phyloP scores from a whole-genome alignment of 2,329 filamentous ascomycete genomes.

The Colletotrichum lupini region DNA sequence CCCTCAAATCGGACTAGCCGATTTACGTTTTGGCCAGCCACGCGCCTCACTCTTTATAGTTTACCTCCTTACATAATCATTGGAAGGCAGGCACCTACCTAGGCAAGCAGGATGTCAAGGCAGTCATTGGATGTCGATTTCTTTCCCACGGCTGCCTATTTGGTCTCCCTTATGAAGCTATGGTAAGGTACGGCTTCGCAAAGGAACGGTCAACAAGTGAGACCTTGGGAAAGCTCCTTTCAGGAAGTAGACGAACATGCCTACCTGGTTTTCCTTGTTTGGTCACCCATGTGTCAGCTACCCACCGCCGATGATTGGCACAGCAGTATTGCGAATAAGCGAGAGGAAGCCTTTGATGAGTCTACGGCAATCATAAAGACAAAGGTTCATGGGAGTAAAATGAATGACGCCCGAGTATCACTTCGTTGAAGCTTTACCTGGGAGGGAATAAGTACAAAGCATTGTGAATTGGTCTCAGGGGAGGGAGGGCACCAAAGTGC shows the following conservation, averaged over 20 bases:
- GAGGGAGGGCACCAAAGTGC: neutral
- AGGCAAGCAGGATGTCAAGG: too few species aligned
- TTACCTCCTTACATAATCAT: neutral
- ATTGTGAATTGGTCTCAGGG: neutral
- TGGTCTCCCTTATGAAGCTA: too few species aligned
- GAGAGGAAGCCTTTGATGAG: neutral
- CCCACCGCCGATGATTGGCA: neutral
- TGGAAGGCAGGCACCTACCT: too few species aligned
- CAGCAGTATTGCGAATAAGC: neutral
- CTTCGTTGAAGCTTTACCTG: neutral
- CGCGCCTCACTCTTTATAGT: neutral
- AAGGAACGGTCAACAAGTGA: neutral
- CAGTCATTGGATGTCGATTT: neutral
- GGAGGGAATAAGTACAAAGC: too few species aligned
- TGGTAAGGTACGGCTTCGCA: neutral
- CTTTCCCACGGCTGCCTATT: neutral
- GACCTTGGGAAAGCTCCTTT: neutral
- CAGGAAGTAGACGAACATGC: neutral
- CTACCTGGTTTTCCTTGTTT: neutral
- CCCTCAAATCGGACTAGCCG: slow-evolving; percentile 19
- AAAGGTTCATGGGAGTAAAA: too few species aligned
- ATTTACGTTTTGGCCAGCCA: neutral
- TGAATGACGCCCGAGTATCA: too few species aligned
- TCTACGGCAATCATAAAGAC: neutral
- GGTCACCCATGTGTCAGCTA: neutral